A percentile compares a stretch with the other conserved stretches of the same genome.
Evolutionary conservation across 2,329 filamentous ascomycete genomes (phyloP).

Genomic region (Camillea tinctor): DNA sequence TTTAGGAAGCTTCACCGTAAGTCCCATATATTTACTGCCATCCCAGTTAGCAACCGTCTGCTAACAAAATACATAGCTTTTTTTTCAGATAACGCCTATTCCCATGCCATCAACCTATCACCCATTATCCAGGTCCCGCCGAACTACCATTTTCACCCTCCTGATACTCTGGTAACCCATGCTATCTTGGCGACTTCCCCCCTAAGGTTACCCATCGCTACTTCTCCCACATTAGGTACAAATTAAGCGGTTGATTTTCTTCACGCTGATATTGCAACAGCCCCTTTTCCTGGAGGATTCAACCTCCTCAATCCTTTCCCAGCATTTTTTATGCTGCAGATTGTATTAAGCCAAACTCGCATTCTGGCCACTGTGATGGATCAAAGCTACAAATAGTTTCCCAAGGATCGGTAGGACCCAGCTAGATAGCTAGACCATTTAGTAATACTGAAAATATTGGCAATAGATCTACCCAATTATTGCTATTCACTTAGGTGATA

Average conservation of each 20-base stretch:
- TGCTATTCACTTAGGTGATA: not conserved
- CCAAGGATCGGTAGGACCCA: conserved; percentile 11
- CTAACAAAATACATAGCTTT: too few relatives aligned
- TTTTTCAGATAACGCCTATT: conserved; percentile 2
- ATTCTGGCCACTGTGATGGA: conserved; percentile 6
- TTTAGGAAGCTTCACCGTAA: conserved; percentile 46
- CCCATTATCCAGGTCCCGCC: conserved; percentile 12
- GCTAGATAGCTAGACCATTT: conserved; percentile 19
- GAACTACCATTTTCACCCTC: conserved; percentile 5
- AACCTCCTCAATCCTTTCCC: conserved; percentile 10
- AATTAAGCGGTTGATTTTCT: conserved; percentile 19
- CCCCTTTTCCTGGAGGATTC: conserved; percentile 16
- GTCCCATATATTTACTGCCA: conserved; percentile 2
- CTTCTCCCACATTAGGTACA: conserved; percentile 20
- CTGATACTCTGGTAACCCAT: conserved; percentile 23
- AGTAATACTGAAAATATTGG: conserved; percentile 21
- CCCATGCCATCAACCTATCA: conserved; percentile 6
- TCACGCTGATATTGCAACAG: conserved; percentile 32
- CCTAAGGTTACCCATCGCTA: conserved; percentile 19
- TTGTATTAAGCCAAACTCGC: conserved; percentile 7
- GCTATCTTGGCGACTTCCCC: conserved; percentile 15
- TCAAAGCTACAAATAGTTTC: conserved; percentile 8
- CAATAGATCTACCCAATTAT: conserved; percentile 11
- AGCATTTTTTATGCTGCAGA: conserved; percentile 11
- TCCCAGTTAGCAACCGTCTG: too few relatives aligned